Conservation (phyloP, 163 green algal genomes). For the Prototheca wickerhamii region DNA sequence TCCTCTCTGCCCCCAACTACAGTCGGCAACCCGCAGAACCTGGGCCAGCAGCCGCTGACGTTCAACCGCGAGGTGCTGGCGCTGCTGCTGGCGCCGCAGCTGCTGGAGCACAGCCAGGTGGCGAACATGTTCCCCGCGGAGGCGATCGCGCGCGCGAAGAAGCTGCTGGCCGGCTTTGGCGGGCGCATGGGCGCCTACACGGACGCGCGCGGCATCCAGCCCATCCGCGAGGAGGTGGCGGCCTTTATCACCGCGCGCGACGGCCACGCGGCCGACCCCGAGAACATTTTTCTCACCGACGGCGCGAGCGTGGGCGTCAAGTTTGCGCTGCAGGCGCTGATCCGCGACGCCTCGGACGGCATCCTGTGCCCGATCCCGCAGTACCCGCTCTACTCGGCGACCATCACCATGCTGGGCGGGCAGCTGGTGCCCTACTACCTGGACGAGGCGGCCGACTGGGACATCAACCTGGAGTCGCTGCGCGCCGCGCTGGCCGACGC, state of each 20-base stretch:
- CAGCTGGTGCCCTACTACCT: slow-evolving; percentile 74
- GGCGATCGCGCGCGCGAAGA: slow-evolving; percentile 49
- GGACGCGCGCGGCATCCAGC: slow-evolving; percentile 61
- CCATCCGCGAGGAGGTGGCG: slow-evolving; percentile 74
- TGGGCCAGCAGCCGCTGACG: slow-evolving; percentile 87
- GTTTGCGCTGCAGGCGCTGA: slow-evolving; percentile 59
- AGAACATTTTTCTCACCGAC: slow-evolving; percentile 83
- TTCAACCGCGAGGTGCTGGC: slow-evolving; percentile 83
- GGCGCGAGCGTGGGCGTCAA: slow-evolving; percentile 64
- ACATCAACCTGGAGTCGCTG: slow-evolving; percentile 55
- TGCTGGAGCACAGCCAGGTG: slow-evolving; percentile 49
- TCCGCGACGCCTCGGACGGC: slow-evolving; percentile 61
- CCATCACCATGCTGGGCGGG: slow-evolving; percentile 47
- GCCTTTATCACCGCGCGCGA: slow-evolving; percentile 71
- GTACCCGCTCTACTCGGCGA: slow-evolving; percentile 64
- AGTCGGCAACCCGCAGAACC: slow-evolving; percentile 77
- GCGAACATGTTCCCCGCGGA: slow-evolving; percentile 68
- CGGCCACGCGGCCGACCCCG: slow-evolving; percentile 49
- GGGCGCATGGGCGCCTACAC: slow-evolving; percentile 76
- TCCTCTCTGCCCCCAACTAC: neutral
- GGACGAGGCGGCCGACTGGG: slow-evolving; percentile 67
- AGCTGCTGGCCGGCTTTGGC: slow-evolving; percentile 49
- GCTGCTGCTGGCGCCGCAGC: slow-evolving; percentile 56
- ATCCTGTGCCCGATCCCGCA: slow-evolving; percentile 87
- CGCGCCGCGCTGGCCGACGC: slow-evolving; percentile 21